Evolutionary conservation across 805 yeast species (phyloP).

Genomic region (Candida maltosa): DNA sequence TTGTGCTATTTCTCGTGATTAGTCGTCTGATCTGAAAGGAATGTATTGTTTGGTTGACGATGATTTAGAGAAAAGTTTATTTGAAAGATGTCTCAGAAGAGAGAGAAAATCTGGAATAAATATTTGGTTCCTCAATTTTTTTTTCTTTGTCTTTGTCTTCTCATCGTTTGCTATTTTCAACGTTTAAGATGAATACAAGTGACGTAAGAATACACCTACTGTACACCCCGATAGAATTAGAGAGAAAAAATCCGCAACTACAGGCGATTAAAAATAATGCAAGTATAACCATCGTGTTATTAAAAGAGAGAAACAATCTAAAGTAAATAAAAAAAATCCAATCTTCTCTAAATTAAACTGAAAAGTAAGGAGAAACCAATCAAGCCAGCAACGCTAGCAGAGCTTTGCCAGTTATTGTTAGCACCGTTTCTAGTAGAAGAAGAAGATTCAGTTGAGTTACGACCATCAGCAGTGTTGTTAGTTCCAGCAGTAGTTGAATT

Average conservation of each 20-base stretch:
- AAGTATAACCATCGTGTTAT: too few species aligned
- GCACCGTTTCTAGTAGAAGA: too few species aligned
- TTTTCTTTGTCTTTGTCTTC: too few species aligned
- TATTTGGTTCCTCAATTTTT: neutral
- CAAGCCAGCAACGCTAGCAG: conserved; percentile 32
- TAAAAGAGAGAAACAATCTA: neutral
- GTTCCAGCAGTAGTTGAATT: conserved; percentile 14
- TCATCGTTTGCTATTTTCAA: neutral
- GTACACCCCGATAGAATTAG: neutral
- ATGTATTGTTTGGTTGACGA: neutral
- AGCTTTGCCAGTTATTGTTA: conserved; percentile 37
- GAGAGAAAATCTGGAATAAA: neutral
- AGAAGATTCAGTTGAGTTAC: too few species aligned
- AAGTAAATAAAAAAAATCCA: neutral
- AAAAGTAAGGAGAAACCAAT: conserved; percentile 33
- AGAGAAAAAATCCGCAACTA: neutral
- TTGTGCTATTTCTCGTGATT: neutral
- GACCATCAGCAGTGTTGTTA: conserved; percentile 13
- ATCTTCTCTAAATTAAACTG: conserved; percentile 16
- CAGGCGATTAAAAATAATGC: neutral
- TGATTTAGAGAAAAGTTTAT: too few species aligned
- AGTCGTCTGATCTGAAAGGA: neutral
- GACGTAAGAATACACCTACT: neutral
- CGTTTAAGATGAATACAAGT: neutral
- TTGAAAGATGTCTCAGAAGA: neutral